A percentile compares a stretch with the other conserved stretches of the same genome.
Evolutionary conservation across 495 filamentous ascomycete species (phyloP).

Genomic region (Hypoxylon subgilvum): DNA sequence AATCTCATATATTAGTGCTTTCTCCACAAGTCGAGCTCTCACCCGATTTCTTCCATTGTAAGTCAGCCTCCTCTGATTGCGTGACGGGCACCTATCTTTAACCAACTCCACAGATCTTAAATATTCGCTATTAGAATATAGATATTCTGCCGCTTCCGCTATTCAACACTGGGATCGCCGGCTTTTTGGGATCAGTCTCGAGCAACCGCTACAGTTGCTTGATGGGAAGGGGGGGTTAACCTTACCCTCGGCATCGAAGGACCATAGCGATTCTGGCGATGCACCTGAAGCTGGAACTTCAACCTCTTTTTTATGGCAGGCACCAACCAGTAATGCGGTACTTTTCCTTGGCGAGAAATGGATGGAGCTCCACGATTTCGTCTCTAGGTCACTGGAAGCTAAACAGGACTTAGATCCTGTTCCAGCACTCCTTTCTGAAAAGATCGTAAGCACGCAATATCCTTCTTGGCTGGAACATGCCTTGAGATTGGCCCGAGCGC

Average conservation of each 20-base stretch:
- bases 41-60: constrained; percentile 78
- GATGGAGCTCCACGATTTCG: constrained; percentile 78
- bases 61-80: constrained; percentile 11
- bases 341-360: constrained; percentile 84
- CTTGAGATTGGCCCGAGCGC: constrained; percentile 70
- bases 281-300: constrained; percentile 38
- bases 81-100: background rate
- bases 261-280: constrained; percentile 31
- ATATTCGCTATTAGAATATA: constrained; percentile 74
- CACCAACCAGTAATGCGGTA: constrained; percentile 77
- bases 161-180: constrained; percentile 52
- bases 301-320: constrained; percentile 78
- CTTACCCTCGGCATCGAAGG: constrained; percentile 50
- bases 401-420: constrained; percentile 40
- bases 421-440: constrained; percentile 48
- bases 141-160: constrained; percentile 63
- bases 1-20: constrained; percentile 76
- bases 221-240: constrained; percentile 60
- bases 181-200: constrained; percentile 76
- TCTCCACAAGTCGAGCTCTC: constrained; percentile 78
- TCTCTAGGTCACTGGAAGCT: constrained; percentile 62
- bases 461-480: constrained; percentile 81
- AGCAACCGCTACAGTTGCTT: constrained; percentile 68
- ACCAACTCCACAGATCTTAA: constrained; percentile 57
- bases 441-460: constrained; percentile 63